Evolutionary conservation across 129 eudicot species (phyloP).

Genomic region (Flaveria sonorensis): DNA sequence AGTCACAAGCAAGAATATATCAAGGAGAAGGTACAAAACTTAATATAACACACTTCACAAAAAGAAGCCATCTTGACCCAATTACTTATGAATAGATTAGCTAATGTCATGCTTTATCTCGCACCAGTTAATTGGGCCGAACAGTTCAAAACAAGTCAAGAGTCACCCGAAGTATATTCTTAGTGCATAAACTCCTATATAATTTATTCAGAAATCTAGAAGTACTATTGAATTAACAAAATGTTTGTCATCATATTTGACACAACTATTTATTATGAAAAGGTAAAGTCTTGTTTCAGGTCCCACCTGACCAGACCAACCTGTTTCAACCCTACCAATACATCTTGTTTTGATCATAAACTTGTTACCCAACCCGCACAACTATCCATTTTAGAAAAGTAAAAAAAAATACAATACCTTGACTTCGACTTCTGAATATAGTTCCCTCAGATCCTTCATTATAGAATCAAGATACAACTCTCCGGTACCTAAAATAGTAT

Average conservation of each 20-base stretch:
- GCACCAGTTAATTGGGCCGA: background rate
- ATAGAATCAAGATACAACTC: constrained; percentile 94
- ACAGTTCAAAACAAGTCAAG: background rate
- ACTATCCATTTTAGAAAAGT: background rate
- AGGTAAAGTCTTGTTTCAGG: background rate
- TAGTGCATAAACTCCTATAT: background rate
- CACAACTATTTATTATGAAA: background rate
- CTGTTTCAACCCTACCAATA: background rate
- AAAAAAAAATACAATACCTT: constrained; percentile 51
- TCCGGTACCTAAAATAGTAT: constrained; percentile 96
- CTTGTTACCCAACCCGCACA: background rate
- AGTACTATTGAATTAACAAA: background rate
- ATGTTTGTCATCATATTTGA: background rate
- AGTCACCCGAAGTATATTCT: background rate
- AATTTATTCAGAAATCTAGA: background rate
- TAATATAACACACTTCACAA: background rate
- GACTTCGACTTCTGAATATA: constrained; percentile 97
- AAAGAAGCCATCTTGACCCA: background rate
- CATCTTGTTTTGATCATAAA: background rate
- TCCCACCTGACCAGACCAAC: background rate
- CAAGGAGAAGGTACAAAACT: background rate
- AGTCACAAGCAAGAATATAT: constrained; percentile 4
- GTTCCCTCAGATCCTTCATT: constrained; percentile 98
- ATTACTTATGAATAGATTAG: background rate
- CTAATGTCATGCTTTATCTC: background rate